These are phyloP conservation scores for Tricladium varicosporioides DNA, from an alignment of 2,329 filamentous ascomycete species.

Conservation along the genomic window DNA sequence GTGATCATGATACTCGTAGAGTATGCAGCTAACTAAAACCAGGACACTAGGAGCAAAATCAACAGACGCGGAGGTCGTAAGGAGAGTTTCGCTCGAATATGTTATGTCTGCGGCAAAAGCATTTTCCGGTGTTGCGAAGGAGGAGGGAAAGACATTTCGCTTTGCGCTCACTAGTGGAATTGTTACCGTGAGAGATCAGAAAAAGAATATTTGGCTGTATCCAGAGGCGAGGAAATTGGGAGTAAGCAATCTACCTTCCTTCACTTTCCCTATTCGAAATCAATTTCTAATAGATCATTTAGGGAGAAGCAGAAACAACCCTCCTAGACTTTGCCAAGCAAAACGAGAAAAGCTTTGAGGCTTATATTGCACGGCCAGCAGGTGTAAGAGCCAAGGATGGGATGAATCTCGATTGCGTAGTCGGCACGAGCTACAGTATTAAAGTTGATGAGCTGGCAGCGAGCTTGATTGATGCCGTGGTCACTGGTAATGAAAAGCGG, in stretches of 20 bases:
- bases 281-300: neutral
- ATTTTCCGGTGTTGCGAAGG: constrained; percentile 26
- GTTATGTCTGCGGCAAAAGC: constrained; percentile 31
- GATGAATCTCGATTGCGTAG: neutral
- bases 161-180: constrained; percentile 41
- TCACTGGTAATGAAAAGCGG: neutral
- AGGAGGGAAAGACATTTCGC: constrained; percentile 36
- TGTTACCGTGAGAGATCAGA: constrained; percentile 40
- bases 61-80: constrained; percentile 3
- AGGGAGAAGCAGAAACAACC: constrained; percentile 15
- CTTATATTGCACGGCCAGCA: neutral
- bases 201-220: constrained; percentile 37
- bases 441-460: constrained; percentile 2
- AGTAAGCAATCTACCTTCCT: neutral
- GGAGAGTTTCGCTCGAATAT: constrained; percentile 12
- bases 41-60: constrained; percentile 14
- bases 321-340: constrained; percentile 8
- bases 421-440: neutral
- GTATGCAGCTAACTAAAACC: neutral
- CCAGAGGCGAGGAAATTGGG: constrained; percentile 36
- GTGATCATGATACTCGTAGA: neutral
- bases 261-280: neutral
- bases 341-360: neutral
- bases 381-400: neutral
- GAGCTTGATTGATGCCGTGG: neutral